Evolutionary conservation across 129 eudicot genomes (phyloP).

Genomic region (Flaveria linearis): DNA sequence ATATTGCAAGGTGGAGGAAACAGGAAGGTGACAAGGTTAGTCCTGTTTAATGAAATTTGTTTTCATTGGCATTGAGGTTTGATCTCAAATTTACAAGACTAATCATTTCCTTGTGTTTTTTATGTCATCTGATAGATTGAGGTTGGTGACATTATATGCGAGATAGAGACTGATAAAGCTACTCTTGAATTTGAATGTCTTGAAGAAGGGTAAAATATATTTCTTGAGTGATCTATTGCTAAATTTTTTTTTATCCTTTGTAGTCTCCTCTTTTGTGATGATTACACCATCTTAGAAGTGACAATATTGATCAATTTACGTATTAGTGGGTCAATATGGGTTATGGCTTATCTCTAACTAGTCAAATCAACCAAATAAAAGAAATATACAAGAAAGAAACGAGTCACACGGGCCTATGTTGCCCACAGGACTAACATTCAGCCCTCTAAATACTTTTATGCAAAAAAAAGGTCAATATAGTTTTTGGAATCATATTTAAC

Average conservation of each 20-base stretch:
- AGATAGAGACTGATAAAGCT: slow-evolving; percentile 98
- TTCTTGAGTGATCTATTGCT: slow-evolving; percentile 18
- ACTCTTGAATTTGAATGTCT: slow-evolving; percentile 96
- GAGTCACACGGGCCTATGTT: background rate
- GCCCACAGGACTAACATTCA: background rate
- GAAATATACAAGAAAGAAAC: background rate
- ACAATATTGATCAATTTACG: background rate
- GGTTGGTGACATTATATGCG: slow-evolving; percentile 94
- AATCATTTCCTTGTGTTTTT: background rate
- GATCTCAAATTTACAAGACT: slow-evolving; percentile 11
- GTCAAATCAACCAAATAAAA: background rate
- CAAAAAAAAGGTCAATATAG: background rate
- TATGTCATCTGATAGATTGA: slow-evolving; percentile 63
- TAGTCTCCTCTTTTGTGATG: slow-evolving; percentile 1
- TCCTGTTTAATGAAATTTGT: slow-evolving; percentile 15
- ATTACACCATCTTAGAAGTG: background rate
- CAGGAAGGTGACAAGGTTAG: slow-evolving; percentile 98
- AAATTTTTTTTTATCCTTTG: background rate
- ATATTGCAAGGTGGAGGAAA: slow-evolving; percentile 76
- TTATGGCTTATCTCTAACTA: background rate
- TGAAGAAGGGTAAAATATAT: slow-evolving; percentile 84
- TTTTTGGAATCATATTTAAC: background rate
- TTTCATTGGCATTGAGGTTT: slow-evolving; percentile 4
- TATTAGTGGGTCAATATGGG: slow-evolving; percentile 1
- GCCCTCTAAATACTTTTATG: background rate